Percentiles rank a stretch among this genome's conserved stretches.
phyloP scores from a whole-genome alignment of 257 asterid species.

The Knoxia roxburghii region DNA sequence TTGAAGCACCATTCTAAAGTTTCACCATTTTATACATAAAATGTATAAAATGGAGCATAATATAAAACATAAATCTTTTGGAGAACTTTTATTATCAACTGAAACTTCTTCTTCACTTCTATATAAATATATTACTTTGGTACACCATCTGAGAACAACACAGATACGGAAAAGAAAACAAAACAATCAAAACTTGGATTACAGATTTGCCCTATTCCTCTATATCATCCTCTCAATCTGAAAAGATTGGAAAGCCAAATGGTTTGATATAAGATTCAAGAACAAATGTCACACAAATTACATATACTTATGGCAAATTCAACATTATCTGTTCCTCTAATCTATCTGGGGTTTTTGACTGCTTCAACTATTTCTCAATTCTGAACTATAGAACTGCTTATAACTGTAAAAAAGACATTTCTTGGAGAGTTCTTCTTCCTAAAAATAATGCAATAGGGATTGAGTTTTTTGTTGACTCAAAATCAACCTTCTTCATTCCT shows the following conservation, averaged over 20 bases:
- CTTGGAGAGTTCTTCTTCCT: neutral
- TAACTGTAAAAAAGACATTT: neutral
- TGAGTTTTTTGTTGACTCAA: slow-evolving; percentile 14
- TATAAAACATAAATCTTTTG: too few species aligned
- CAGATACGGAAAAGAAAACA: neutral
- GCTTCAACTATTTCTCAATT: slow-evolving; percentile 26
- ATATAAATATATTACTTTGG: neutral
- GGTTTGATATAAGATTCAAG: slow-evolving; percentile 22
- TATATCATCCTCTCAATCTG: slow-evolving; percentile 21
- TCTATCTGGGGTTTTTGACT: slow-evolving; percentile 19
- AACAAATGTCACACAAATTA: slow-evolving; percentile 44
- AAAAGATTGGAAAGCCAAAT: slow-evolving; percentile 12
- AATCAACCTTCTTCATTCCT: slow-evolving; percentile 13
- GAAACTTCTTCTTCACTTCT: slow-evolving; percentile 9
- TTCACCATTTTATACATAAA: neutral
- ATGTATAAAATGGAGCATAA: too few species aligned
- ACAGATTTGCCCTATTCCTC: slow-evolving; percentile 15
- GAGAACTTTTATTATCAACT: neutral
- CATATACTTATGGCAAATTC: slow-evolving; percentile 22
- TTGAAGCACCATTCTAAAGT: neutral
- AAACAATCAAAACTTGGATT: slow-evolving; percentile 9
- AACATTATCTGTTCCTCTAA: slow-evolving; percentile 20
- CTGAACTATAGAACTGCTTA: slow-evolving; percentile 12
- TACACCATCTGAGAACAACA: neutral
- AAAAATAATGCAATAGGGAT: neutral